Base-by-base conservation (phyloP, 805 yeast species). In the Brettanomyces naardenensis region DNA sequence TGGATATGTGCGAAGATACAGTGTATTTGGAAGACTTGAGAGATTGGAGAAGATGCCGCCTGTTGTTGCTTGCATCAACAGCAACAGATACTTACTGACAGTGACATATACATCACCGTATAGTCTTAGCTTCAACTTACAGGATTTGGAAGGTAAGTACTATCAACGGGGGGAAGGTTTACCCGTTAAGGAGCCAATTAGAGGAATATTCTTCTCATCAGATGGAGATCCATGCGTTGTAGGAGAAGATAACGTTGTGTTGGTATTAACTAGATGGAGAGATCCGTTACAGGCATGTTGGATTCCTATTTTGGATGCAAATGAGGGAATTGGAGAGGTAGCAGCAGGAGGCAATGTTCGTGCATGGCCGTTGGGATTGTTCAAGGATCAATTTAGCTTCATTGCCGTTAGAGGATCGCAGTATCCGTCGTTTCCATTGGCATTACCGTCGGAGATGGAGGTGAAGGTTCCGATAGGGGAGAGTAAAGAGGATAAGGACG, bases 161-260 rank as follows among this genome's bases (percentile, higher is more conserved):
- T 49, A 54, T 30, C 64, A 73, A 45, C 62, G 73, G 48, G 74
- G 69, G 47, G 57, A 61, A 27, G 52, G 71, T 4, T 44, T 74
- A 20, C 80, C 80, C 0, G 42, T 73, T 5, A 31, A 13, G 26
- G 69, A 63, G 49, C 60, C 65, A 40, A 49, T 62, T 44, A 75
- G 73, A 44, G 80, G 89, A 3, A 56, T 85, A n/a, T 88, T 92
- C 52, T 92, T 90, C 65, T 81, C 86, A 31, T 79, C 80, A 32
- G 80, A 74, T 50, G 95, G 95, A 17, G 97, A 90, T 56, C 98
- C 98, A 1, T 83, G 92, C 45, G 56, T 89, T 5, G 82, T 80
- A 39, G 95, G 94, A n/a, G 65, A 69, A 23, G 88, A 80, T 45
- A 87, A 87, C 43, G 71, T 78, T 9, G 65, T 92, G 28, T 58